Conservation (phyloP, 352 stramenopile species). For the Phytophthora pistaciae region DNA sequence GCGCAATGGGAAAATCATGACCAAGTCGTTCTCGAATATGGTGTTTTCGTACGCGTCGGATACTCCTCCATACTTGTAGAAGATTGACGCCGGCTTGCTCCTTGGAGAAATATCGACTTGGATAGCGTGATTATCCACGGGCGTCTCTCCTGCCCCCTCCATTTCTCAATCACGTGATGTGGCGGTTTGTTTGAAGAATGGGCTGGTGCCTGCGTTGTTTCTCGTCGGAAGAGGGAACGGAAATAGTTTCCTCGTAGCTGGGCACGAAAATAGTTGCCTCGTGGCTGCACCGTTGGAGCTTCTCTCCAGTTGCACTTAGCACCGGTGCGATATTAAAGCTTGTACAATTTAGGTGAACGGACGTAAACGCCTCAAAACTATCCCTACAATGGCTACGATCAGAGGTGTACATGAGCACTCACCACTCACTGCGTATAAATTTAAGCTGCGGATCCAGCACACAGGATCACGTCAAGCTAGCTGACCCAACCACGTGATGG, state of each 20-base stretch:
- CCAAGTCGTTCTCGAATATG: constrained; percentile 73
- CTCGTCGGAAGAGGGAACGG: background rate
- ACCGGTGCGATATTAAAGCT: too few relatives aligned
- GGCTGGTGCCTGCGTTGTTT: background rate
- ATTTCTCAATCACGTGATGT: background rate
- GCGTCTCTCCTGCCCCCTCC: constrained; percentile 8
- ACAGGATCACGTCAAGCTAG: too few relatives aligned
- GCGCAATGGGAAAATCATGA: constrained; percentile 77
- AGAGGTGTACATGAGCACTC: too few relatives aligned
- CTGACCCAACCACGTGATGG: too few relatives aligned
- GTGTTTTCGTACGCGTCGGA: constrained; percentile 50
- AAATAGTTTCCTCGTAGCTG: too few relatives aligned
- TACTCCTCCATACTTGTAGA: constrained; percentile 24
- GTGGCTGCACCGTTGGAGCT: too few relatives aligned
- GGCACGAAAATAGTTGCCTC: constrained; percentile 30
- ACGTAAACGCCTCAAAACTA: too few relatives aligned
- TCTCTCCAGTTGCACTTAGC: too few relatives aligned
- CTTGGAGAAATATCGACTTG: constrained; percentile 42
- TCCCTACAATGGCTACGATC: too few relatives aligned
- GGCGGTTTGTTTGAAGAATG: constrained; percentile 34
- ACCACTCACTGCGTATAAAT: too few relatives aligned
- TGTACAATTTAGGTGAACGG: too few relatives aligned
- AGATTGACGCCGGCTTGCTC: constrained; percentile 37
- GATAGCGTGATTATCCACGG: constrained; percentile 36
- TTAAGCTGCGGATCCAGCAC: too few relatives aligned